phyloP scores from a whole-genome alignment of 495 filamentous ascomycete genomes.

The Penicillium cinerascens region DNA sequence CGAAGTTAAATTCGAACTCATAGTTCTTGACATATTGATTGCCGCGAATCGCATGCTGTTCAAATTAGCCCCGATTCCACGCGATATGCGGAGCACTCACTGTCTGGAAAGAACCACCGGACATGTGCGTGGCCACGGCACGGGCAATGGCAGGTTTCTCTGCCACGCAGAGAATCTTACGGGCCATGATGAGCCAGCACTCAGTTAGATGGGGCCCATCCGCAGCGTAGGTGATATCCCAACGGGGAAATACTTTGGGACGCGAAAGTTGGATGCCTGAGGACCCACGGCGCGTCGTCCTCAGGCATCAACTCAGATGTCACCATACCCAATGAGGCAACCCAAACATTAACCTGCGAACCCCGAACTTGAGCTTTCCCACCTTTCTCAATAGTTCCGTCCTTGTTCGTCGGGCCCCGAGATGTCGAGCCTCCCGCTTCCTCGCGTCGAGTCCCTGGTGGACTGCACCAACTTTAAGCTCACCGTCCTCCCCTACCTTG shows the following conservation, averaged over 20 bases:
- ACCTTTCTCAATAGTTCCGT: not conserved
- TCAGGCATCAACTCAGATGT: constrained; percentile 14
- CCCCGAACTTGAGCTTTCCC: not conserved
- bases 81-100: constrained; percentile 48
- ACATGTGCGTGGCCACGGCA: constrained; percentile 84
- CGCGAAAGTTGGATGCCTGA: constrained; percentile 17
- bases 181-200: constrained; percentile 25
- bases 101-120: constrained; percentile 65
- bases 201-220: constrained; percentile 8
- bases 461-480: constrained; percentile 71
- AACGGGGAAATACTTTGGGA: constrained; percentile 14
- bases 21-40: constrained; percentile 91
- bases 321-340: constrained; percentile 27
- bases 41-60: constrained; percentile 54
- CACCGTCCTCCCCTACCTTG: constrained; percentile 71
- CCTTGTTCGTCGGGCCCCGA: not conserved
- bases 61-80: constrained; percentile 22
- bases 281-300: constrained; percentile 5
- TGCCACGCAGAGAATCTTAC: constrained; percentile 81
- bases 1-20: constrained; percentile 84
- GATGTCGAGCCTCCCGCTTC: constrained; percentile 60
- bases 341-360: constrained; percentile 15
- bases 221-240: constrained; percentile 6
- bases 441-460: constrained; percentile 59
- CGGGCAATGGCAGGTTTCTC: constrained; percentile 97